phyloP scores from a whole-genome alignment of 169 alveolate genomes.

The Plasmodium gonderi region DNA sequence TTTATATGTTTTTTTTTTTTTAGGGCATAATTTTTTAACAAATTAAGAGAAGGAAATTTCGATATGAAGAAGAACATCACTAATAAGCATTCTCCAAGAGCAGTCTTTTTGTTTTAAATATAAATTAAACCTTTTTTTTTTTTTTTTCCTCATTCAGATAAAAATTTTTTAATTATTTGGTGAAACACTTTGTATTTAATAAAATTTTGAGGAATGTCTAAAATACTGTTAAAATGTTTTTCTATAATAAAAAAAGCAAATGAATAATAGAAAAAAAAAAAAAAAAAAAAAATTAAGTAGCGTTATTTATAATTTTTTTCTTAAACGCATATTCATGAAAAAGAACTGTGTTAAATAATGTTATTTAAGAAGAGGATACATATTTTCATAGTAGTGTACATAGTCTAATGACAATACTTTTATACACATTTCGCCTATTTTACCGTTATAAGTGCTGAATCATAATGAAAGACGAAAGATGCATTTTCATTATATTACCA shows the following conservation, averaged over 20 bases:
- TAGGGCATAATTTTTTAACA: not conserved
- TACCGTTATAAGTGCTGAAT: not conserved
- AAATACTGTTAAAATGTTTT: not conserved
- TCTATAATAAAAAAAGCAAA: not conserved
- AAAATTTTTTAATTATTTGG: not conserved
- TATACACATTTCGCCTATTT: not conserved
- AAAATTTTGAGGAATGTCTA: slow-evolving; percentile 7
- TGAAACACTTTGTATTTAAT: not conserved
- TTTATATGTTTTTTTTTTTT: slow-evolving; percentile 11
- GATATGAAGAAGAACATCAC: not conserved
- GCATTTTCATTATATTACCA: slow-evolving; percentile 62
- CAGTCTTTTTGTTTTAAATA: not conserved
- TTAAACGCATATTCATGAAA: not conserved
- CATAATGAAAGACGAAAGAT: slow-evolving; percentile 70
- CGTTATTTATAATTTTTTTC: not conserved
- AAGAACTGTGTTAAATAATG: not conserved
- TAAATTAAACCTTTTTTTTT: not conserved
- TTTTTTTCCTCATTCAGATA: not conserved
- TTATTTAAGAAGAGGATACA: not conserved
- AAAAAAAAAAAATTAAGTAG: not conserved
- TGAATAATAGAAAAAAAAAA: not conserved
- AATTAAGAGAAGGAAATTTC: not conserved
- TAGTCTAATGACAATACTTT: not conserved
- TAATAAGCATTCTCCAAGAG: not conserved
- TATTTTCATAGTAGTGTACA: not conserved